Percentiles rank a stretch among this genome's conserved stretches.
phyloP scores from a whole-genome alignment of 208 protist species.

The Trypanosoma lewisi region DNA sequence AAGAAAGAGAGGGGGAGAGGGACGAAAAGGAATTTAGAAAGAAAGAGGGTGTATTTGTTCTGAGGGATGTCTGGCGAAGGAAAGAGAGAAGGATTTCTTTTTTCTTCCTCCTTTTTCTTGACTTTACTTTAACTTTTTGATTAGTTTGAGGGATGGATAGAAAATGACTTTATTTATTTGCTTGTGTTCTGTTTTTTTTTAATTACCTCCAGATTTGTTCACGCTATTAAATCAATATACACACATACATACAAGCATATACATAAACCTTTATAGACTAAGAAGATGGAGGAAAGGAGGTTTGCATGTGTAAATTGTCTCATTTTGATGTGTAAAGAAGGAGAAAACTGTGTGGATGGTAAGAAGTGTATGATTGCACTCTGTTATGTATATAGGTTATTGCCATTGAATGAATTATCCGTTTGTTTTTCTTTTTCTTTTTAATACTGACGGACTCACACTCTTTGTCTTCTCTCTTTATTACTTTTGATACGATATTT shows the following conservation, averaged over 20 bases:
- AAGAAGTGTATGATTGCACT: no score
- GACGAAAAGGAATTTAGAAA: background rate
- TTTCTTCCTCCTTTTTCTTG: conserved; percentile 16
- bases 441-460: background rate
- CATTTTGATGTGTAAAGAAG: no score
- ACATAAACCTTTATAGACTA: conserved; percentile 14
- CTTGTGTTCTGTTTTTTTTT: conserved; percentile 20
- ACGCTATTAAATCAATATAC: background rate
- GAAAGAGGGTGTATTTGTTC: no score
- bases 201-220: background rate
- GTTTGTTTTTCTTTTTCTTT: background rate
- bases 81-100: background rate
- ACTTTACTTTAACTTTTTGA: no score
- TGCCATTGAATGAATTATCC: no score
- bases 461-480: background rate
- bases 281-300: no score
- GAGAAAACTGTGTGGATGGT: no score
- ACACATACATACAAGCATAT: conserved; percentile 25
- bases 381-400: no score
- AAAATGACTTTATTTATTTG: no score
- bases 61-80: background rate
- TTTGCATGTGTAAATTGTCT: conserved; percentile 1
- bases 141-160: no score
- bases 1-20: background rate
- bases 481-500: background rate